Percentiles rank a stretch among this genome's conserved stretches.
These are phyloP conservation scores for Articulospora tetracladia DNA, from an alignment of 495 filamentous ascomycete genomes.

Conservation along the genomic window DNA sequence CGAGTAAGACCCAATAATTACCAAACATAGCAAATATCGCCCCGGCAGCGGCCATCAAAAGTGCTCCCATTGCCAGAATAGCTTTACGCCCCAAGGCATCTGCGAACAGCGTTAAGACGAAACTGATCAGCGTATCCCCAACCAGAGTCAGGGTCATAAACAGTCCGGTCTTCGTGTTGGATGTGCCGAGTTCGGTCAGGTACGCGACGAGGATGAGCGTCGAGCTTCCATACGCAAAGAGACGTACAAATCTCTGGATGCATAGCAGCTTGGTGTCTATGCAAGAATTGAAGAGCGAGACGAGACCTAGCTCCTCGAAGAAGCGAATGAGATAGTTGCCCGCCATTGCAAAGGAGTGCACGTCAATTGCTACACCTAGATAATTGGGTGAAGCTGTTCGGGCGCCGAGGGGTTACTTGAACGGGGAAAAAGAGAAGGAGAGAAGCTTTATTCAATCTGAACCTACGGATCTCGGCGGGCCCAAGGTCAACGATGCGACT, in stretches of 20 bases:
- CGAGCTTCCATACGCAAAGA: conserved; percentile 75
- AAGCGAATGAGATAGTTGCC: neutral
- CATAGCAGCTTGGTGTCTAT: conserved; percentile 70
- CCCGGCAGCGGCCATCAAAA: conserved; percentile 65
- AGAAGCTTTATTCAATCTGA: neutral
- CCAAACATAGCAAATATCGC: conserved; percentile 60
- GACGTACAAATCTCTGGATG: conserved; percentile 68
- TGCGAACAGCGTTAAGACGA: conserved; percentile 70
- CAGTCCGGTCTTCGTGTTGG: conserved; percentile 71
- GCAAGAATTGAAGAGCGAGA: conserved; percentile 38
- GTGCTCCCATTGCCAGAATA: conserved; percentile 64
- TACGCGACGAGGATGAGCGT: conserved; percentile 72
- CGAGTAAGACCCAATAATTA: conserved; percentile 72
- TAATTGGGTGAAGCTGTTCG: neutral
- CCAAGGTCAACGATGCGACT: no score
- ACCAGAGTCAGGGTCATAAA: conserved; percentile 86
- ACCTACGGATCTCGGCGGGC: neutral
- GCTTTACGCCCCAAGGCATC: conserved; percentile 68
- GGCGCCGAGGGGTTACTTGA: neutral
- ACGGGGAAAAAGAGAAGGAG: neutral
- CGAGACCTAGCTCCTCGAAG: conserved; percentile 37
- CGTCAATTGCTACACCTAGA: no score
- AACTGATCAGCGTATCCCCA: conserved; percentile 75
- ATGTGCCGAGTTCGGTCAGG: conserved; percentile 59
- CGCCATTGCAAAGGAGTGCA: neutral